Conservation (phyloP, 2,329 filamentous ascomycete genomes). For the Phoma sp. region DNA sequence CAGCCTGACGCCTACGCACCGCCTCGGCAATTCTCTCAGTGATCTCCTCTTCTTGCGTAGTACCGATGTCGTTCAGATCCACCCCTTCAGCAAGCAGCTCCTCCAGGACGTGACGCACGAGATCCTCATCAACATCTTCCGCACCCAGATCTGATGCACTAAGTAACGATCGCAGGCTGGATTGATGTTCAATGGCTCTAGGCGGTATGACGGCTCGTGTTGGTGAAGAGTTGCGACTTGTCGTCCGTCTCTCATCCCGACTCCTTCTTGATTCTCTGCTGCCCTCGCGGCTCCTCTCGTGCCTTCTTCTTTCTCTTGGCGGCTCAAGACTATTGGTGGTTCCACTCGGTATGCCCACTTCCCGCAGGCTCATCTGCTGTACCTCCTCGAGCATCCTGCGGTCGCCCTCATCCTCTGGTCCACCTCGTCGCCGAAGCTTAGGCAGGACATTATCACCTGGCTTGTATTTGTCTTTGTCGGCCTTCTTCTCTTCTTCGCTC, state of each 20-base stretch:
- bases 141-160: conserved; percentile 80
- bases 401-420: conserved; percentile 71
- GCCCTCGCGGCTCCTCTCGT: conserved; percentile 50
- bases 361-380: conserved; percentile 74
- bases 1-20: conserved; percentile 77
- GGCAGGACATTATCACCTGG: conserved; percentile 84
- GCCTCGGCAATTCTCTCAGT: conserved; percentile 90
- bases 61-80: conserved; percentile 85
- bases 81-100: conserved; percentile 88
- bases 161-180: conserved; percentile 83
- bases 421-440: conserved; percentile 58
- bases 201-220: conserved; percentile 35
- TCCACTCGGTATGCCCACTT: conserved; percentile 61
- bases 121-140: conserved; percentile 83
- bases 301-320: conserved; percentile 41
- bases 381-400: conserved; percentile 74
- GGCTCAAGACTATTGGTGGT: conserved; percentile 51
- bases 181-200: conserved; percentile 84
- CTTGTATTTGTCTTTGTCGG: conserved; percentile 78
- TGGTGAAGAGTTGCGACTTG: conserved; percentile 36
- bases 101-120: conserved; percentile 85
- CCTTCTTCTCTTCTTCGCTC: conserved; percentile 74
- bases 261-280: conserved; percentile 41
- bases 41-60: conserved; percentile 85
- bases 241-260: conserved; percentile 32